Evolutionary conservation across 129 eudicot species (phyloP), one percentile per base, ranked within the genome.

Genomic region (Arctium minus): DNA sequence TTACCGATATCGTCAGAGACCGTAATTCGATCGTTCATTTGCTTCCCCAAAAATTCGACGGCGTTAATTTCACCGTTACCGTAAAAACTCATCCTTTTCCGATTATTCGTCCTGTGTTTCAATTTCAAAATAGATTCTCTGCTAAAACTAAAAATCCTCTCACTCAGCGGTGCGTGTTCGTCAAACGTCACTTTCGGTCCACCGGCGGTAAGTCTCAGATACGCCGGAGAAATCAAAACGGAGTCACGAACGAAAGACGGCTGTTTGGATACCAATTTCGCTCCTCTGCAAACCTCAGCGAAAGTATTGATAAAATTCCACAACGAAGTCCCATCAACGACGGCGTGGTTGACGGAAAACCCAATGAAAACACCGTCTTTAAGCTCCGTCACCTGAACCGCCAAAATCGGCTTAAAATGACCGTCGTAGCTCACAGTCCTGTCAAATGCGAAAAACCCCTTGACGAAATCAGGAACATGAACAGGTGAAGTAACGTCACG

Each of bases 241-340:
- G 95, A 91, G 9, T 93, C 89, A 0, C 97, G 90, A 46, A 69
- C 67, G 15, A 91, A 93, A 18, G 82, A 86, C 22, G 97, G 91
- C 9, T 36, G 17, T 81, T 68, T 83, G 11, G 90, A 71, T 2
- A 89, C 80, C 35, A 31, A 75, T 78, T 76, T 81, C 11, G 72
- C 86, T 0, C 89, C 97, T 39, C 91, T 79, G 36, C 92, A 88
- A 27, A 89, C 42, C 67, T 91, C 94, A 4, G 97, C 93, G 11
- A 82, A 91, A 0, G 90, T 79, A 60, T 93, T 93, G 73, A 93
- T 91, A 83, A 93, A 93, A 30, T 93, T 88, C 97, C 97, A 93
- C 15, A 90, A 79, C 0, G 97, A 92, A 5, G 97, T 92, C 10
- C 97, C 97, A 40, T 92, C 97, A 27, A 89, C 83, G 17, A 92